Conservation (phyloP, 805 yeast genomes). For the Candida alai region DNA sequence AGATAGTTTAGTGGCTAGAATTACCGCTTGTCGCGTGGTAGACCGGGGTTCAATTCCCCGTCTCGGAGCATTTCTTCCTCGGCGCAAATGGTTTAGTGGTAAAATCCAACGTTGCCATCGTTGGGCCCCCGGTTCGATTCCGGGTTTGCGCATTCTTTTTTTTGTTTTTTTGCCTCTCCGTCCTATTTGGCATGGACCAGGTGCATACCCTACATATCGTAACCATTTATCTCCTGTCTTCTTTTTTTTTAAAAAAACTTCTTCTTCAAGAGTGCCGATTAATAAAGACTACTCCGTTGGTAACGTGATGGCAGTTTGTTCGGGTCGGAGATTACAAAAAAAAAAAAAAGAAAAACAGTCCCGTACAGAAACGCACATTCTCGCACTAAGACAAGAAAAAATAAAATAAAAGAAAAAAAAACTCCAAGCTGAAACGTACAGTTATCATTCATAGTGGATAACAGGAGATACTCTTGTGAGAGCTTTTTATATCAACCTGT, state of each 20-base stretch:
- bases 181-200: no score
- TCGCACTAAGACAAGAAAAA: not conserved
- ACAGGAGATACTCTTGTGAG: no score
- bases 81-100: conserved; percentile 25
- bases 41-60: conserved; percentile 22
- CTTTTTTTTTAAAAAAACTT: not conserved
- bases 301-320: not conserved
- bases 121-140: conserved; percentile 34
- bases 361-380: no score
- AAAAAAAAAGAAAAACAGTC: not conserved
- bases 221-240: not conserved
- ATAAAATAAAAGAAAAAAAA: not conserved
- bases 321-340: not conserved
- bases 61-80: conserved; percentile 14
- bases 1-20: conserved; percentile 21
- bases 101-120: conserved; percentile 31
- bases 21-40: conserved; percentile 21
- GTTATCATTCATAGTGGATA: conserved; percentile 2
- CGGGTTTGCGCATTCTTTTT: conserved; percentile 23
- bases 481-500: no score
- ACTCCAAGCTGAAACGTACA: not conserved
- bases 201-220: no score
- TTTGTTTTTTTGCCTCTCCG: no score
- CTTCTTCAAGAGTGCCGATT: not conserved
- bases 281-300: not conserved